These are phyloP conservation scores for Ambrosia hybrid DNA, from an alignment of 140 eudicot species.

Conservation along the genomic window DNA sequence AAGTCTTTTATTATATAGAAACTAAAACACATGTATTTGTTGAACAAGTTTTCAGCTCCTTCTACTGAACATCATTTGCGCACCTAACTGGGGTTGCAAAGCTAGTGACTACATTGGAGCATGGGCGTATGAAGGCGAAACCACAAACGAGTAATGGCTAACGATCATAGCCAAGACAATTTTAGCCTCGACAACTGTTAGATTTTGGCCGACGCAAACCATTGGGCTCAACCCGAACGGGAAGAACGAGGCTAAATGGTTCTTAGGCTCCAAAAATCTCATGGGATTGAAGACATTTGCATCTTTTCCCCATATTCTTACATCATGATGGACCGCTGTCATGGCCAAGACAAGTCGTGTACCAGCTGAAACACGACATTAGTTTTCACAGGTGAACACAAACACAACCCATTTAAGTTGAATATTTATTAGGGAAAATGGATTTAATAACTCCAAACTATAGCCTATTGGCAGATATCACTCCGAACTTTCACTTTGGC, in stretches of 20 bases:
- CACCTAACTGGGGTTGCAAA: constrained; percentile 82
- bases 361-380: constrained; percentile 38
- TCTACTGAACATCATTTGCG: constrained; percentile 57
- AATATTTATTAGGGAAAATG: too few species aligned
- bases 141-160: constrained; percentile 42
- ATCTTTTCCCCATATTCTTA: constrained; percentile 73
- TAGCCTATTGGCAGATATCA: too few species aligned
- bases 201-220: constrained; percentile 76
- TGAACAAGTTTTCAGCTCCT: constrained; percentile 14
- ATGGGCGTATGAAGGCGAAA: constrained; percentile 77
- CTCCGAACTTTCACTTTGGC: too few species aligned
- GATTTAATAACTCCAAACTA: too few species aligned
- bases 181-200: constrained; percentile 71
- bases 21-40: background rate
- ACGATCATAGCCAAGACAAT: constrained; percentile 55
- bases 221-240: constrained; percentile 77
- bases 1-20: too few species aligned
- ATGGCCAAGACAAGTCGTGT: constrained; percentile 66
- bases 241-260: constrained; percentile 70
- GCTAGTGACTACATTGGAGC: constrained; percentile 69
- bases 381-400: background rate
- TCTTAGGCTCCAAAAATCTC: constrained; percentile 54
- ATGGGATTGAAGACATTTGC: constrained; percentile 73
- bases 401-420: background rate
- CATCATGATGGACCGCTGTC: constrained; percentile 69